phyloP scores from a whole-genome alignment of 2,329 filamentous ascomycete species.

The Xylariaceae sp. region DNA sequence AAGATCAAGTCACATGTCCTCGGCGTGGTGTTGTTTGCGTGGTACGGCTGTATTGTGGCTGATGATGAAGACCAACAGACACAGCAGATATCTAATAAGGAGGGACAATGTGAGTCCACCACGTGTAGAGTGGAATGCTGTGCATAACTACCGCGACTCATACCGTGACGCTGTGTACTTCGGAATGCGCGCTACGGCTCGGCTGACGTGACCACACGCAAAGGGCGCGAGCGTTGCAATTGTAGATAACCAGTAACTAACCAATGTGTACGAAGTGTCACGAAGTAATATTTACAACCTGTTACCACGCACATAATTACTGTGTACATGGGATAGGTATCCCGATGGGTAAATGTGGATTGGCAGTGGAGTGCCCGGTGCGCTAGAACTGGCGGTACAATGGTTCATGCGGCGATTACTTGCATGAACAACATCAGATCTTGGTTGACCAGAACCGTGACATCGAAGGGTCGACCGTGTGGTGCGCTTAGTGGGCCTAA shows the following conservation, averaged over 20 bases:
- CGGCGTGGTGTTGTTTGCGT: slow-evolving; percentile 7
- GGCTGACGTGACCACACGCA: neutral
- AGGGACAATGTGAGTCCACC: slow-evolving; percentile 11
- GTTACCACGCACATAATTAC: neutral
- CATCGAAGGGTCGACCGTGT: neutral
- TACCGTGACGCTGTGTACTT: slow-evolving; percentile 8
- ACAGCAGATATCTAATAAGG: too few relatives aligned
- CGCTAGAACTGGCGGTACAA: neutral
- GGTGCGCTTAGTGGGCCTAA: neutral
- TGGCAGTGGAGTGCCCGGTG: neutral
- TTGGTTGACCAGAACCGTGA: neutral
- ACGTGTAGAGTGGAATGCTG: slow-evolving; percentile 15
- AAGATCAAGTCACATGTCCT: slow-evolving; percentile 10
- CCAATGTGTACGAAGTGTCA: too few relatives aligned
- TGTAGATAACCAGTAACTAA: neutral
- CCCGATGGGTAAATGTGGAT: neutral
- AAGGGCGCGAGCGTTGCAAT: neutral
- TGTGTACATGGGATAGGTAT: too few relatives aligned
- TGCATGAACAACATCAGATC: neutral
- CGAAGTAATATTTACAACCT: neutral
- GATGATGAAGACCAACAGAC: slow-evolving; percentile 3
- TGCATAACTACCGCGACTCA: slow-evolving; percentile 9
- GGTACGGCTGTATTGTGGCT: slow-evolving; percentile 5
- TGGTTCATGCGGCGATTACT: neutral
- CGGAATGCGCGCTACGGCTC: slow-evolving; percentile 2